These are phyloP conservation scores for Maudiozyma turicensis DNA, from an alignment of 805 yeast genomes.

Conservation along the genomic window DNA sequence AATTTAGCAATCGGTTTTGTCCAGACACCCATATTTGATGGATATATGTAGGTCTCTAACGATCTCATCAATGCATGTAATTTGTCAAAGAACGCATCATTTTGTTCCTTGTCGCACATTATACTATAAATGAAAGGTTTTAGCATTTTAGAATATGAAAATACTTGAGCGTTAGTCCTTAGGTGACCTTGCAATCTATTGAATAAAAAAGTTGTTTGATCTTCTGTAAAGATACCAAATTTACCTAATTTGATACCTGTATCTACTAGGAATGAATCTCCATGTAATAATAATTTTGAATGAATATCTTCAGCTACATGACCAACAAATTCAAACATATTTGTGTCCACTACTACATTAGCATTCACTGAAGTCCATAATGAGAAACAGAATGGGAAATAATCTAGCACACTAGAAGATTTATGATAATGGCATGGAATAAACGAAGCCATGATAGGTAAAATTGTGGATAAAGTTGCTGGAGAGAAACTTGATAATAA, in stretches of 20 bases:
- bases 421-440: constrained; percentile 37
- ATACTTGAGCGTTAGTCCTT: constrained; percentile 29
- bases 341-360: constrained; percentile 47
- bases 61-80: constrained; percentile 53
- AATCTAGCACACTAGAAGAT: constrained; percentile 39
- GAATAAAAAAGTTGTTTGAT: constrained; percentile 52
- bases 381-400: constrained; percentile 58
- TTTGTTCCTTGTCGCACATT: constrained; percentile 34
- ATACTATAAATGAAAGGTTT: constrained; percentile 45
- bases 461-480: constrained; percentile 40
- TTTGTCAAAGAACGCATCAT: constrained; percentile 39
- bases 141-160: constrained; percentile 42
- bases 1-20: constrained; percentile 57
- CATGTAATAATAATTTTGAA: constrained; percentile 10
- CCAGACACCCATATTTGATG: constrained; percentile 92
- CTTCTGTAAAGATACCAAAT: constrained; percentile 54
- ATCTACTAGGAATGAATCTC: constrained; percentile 6
- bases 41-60: constrained; percentile 76
- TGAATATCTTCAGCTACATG: constrained; percentile 45
- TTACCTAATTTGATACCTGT: constrained; percentile 29
- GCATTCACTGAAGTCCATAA: constrained; percentile 54
- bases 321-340: constrained; percentile 56
- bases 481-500: constrained; percentile 45
- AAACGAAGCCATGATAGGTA: constrained; percentile 43
- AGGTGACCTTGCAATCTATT: constrained; percentile 41